Evolutionary conservation across 768 basidiomycete genomes (phyloP).

Genomic region (Tylopilus sp.): DNA sequence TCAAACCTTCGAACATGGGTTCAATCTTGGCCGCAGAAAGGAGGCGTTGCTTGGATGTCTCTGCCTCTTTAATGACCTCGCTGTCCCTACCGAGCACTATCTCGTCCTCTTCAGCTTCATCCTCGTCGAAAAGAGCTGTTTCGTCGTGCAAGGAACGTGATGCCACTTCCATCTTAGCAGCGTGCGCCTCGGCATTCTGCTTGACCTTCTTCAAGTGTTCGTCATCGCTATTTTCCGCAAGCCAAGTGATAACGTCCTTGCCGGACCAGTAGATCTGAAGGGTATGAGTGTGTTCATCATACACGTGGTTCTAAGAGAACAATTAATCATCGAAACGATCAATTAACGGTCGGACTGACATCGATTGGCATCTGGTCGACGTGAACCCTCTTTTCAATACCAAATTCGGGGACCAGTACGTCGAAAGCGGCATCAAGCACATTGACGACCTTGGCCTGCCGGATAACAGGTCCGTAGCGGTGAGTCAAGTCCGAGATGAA

Average conservation of each 20-base stretch:
- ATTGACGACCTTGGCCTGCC: constrained; percentile 91
- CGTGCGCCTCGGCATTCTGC: constrained; percentile 87
- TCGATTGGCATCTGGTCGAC: constrained; percentile 99
- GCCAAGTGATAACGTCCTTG: constrained; percentile 90
- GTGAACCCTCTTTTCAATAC: constrained; percentile 98
- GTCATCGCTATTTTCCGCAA: constrained; percentile 94
- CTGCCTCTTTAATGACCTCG: constrained; percentile 38
- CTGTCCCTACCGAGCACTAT: constrained; percentile 68
- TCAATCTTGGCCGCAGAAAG: constrained; percentile 72
- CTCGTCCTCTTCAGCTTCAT: constrained; percentile 77
- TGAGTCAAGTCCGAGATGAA: constrained; percentile 92
- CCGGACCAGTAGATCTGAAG: constrained; percentile 96
- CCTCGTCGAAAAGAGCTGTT: constrained; percentile 84
- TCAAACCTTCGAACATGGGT: constrained; percentile 82
- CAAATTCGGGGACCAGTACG: constrained; percentile 93
- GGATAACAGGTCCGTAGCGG: constrained; percentile 91
- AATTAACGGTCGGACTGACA: constrained; percentile 42
- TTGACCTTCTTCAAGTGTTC: constrained; percentile 94
- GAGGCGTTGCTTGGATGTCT: constrained; percentile 73
- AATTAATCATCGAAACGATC: constrained; percentile 14
- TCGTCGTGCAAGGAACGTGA: constrained; percentile 86
- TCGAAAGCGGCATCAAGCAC: constrained; percentile 99
- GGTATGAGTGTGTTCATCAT: constrained; percentile 90
- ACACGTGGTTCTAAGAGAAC: constrained; percentile 78
- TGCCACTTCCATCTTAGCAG: constrained; percentile 86